Evolutionary conservation across 441 rosid genomes (phyloP).

Genomic region (Gossypium gossypioides): DNA sequence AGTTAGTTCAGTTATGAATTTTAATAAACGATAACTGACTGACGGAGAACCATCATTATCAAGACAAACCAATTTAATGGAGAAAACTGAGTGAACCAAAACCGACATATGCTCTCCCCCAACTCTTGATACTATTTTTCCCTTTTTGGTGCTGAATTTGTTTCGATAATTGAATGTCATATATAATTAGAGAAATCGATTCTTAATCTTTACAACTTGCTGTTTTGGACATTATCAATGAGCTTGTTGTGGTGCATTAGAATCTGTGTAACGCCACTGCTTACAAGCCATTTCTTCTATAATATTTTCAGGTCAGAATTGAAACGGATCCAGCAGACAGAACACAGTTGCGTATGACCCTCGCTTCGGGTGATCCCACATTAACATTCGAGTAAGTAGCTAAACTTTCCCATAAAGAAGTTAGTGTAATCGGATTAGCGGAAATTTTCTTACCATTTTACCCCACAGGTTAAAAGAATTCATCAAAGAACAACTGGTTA

Average conservation of each 20-base stretch:
- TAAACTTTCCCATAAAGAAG: not conserved
- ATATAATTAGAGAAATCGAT: not conserved
- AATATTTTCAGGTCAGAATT: conserved; percentile 55
- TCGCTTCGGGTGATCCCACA: conserved; percentile 80
- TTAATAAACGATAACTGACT: no score
- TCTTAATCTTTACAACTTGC: not conserved
- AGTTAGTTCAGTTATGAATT: no score
- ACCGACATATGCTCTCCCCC: no score
- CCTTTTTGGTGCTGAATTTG: not conserved
- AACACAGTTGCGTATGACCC: conserved; percentile 93
- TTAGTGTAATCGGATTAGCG: not conserved
- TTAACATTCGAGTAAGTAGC: conserved; percentile 76
- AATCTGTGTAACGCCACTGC: not conserved
- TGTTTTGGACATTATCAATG: not conserved
- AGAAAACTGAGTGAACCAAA: no score
- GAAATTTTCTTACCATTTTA: conserved; percentile 8
- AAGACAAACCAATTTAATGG: no score
- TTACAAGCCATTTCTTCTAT: not conserved
- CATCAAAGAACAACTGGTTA: conserved; percentile 70
- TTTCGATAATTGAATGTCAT: not conserved
- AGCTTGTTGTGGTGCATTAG: not conserved
- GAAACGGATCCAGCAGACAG: conserved; percentile 99
- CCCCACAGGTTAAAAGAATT: conserved; percentile 80
- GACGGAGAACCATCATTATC: no score
- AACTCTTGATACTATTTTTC: not conserved